phyloP scores from a whole-genome alignment of 441 rosid species.

The Metrosideros polymorpha region DNA sequence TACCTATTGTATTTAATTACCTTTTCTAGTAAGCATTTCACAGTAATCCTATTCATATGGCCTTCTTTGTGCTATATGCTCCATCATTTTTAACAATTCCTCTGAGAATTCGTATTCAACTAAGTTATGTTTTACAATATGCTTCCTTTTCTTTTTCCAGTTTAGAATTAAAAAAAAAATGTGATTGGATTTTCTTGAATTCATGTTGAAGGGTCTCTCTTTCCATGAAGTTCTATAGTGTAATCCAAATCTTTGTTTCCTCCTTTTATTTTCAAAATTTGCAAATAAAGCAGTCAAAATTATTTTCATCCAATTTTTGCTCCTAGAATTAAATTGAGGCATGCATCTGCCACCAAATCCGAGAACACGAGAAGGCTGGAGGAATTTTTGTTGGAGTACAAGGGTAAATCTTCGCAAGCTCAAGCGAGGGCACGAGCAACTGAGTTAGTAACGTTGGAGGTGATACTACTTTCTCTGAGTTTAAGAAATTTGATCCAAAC shows the following conservation, averaged over 20 bases:
- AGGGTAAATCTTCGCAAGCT: neutral
- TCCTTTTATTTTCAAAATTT: neutral
- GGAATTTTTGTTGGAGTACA: neutral
- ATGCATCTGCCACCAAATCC: neutral
- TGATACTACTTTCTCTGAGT: neutral
- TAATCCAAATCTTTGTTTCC: neutral
- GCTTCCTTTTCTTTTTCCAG: no score
- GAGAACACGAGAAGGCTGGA: neutral
- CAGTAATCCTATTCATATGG: no score
- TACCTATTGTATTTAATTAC: no score
- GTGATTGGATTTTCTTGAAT: no score
- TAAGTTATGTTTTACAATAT: no score
- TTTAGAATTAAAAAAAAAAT: no score
- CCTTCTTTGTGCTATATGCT: neutral
- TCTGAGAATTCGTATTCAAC: neutral
- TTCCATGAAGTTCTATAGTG: neutral
- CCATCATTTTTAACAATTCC: neutral
- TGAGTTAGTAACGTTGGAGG: neutral
- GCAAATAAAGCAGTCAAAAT: neutral
- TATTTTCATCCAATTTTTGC: neutral
- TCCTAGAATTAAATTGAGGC: neutral
- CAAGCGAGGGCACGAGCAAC: neutral
- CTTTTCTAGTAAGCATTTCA: no score
- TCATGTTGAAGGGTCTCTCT: neutral
- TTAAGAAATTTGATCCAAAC: neutral